Evolutionary conservation across 345 rosid species (phyloP), one percentile per base, ranked within the genome.

Genomic region (Boechera stricta): DNA sequence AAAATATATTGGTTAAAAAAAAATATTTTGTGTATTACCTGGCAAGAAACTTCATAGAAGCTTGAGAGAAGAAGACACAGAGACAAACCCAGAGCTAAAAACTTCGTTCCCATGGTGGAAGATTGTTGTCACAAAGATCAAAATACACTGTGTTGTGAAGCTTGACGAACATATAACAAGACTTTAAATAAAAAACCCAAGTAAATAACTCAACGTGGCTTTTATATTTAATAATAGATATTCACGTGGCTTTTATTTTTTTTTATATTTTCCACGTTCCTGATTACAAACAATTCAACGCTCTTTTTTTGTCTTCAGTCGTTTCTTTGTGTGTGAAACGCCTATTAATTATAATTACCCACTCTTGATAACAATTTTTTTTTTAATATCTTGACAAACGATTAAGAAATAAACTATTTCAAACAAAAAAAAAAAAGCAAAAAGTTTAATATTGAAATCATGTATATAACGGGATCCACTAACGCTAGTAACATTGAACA

Each of bases 61-160:
- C 56, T 72, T 39, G 77, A 57, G 54, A 78, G 18, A 31, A 58
- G 26, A 31, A 78, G 73, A 66, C 62, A 78, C 39, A 78, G 26
- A 78, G 72, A 72, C 68, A 78, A 72, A 58, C 32, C 44, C 35
- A 78, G 73, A 72, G 77, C 81, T 77, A 77, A 72, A 10, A 64
- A 18, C 56, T 77, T 77, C 2, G 62, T 72, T 65, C 60, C 73
- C 81, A 77, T 71, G 62, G 48, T 24, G 9, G 61, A 59, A 64
- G 6, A 65, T 16, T 71, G 66, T 63, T 64, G 31, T 56, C 67
- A 65, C 67, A 47, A 36, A 49, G 26, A 65, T 49, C 72, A 58
- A 72, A 56, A 29, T 29, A 42, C 66, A 71, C 47, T 71, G 18
- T 66, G n/a, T 38, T 56, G 2, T 58, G 61, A 56, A 29, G 47